Conservation (phyloP, 768 basidiomycete species). For the Tylopilus vinaceipallidus region DNA sequence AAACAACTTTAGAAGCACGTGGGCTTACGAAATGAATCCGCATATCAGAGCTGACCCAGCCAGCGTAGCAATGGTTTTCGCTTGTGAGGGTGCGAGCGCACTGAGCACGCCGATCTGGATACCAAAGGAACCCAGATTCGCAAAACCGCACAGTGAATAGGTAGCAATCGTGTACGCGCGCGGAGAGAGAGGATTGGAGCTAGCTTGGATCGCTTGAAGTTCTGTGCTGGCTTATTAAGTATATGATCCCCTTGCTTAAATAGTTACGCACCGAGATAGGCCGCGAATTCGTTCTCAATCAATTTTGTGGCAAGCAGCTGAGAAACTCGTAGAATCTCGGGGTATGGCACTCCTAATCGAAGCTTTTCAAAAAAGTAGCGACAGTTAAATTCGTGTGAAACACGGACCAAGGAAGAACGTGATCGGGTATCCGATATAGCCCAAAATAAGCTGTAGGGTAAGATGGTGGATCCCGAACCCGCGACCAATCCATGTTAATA, state of each 20-base stretch:
- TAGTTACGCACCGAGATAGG: constrained; percentile 47
- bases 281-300: constrained; percentile 84
- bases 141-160: constrained; percentile 90
- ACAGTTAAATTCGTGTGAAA: background rate
- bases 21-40: constrained; percentile 55
- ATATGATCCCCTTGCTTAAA: background rate
- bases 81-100: constrained; percentile 66
- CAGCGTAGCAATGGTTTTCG: constrained; percentile 66
- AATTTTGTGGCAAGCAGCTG: constrained; percentile 84
- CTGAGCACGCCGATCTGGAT: constrained; percentile 80
- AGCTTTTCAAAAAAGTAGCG: constrained; percentile 1
- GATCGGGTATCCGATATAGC: constrained; percentile 87
- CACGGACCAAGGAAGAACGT: constrained; percentile 64
- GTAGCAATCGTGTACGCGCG: constrained; percentile 82
- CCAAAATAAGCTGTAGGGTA: constrained; percentile 80
- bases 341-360: constrained; percentile 61
- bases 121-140: constrained; percentile 82
- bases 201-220: constrained; percentile 44
- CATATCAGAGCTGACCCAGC: constrained; percentile 70
- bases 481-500: constrained; percentile 85
- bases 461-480: constrained; percentile 82
- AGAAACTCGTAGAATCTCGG: constrained; percentile 79
- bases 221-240: constrained; percentile 24
- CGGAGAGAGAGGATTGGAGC: constrained; percentile 54
- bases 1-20: background rate